Evolutionary conservation across 495 filamentous ascomycete genomes (phyloP).

Genomic region (Bryoglossum gracile): DNA sequence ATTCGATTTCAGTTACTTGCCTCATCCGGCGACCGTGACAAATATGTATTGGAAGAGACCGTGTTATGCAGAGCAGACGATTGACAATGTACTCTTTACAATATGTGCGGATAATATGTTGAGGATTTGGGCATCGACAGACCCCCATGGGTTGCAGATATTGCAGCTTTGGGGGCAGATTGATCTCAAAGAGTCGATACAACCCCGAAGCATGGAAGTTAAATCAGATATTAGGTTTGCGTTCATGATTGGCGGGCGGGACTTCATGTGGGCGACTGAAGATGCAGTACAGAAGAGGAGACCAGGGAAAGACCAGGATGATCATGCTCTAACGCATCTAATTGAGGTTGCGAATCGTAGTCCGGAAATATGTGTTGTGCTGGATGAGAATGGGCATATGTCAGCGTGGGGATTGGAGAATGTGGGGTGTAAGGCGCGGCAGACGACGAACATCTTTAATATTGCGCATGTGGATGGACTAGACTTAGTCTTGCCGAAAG

Average conservation of each 20-base stretch:
- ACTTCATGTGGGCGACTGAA: slow-evolving; percentile 71
- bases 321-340: slow-evolving; percentile 71
- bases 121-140: slow-evolving; percentile 75
- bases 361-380: slow-evolving; percentile 80
- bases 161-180: slow-evolving; percentile 78
- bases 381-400: slow-evolving; percentile 82
- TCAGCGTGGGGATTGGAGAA: slow-evolving; percentile 93
- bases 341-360: slow-evolving; percentile 77
- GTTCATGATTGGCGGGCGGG: slow-evolving; percentile 77
- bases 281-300: slow-evolving; percentile 53
- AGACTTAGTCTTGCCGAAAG: slow-evolving; percentile 56
- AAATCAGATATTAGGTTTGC: slow-evolving; percentile 53
- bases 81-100: slow-evolving; percentile 89
- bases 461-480: slow-evolving; percentile 67
- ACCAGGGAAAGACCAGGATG: slow-evolving; percentile 50
- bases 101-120: slow-evolving; percentile 78
- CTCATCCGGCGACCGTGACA: slow-evolving; percentile 74
- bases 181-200: slow-evolving; percentile 69
- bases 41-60: slow-evolving; percentile 79
- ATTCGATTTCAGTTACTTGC: slow-evolving; percentile 86
- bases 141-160: slow-evolving; percentile 62
- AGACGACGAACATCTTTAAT: slow-evolving; percentile 72
- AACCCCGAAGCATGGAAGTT: slow-evolving; percentile 39
- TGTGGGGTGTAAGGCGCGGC: slow-evolving; percentile 65
- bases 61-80: slow-evolving; percentile 64